phyloP scores from a whole-genome alignment of 768 basidiomycete species.

The Russula sp. region DNA sequence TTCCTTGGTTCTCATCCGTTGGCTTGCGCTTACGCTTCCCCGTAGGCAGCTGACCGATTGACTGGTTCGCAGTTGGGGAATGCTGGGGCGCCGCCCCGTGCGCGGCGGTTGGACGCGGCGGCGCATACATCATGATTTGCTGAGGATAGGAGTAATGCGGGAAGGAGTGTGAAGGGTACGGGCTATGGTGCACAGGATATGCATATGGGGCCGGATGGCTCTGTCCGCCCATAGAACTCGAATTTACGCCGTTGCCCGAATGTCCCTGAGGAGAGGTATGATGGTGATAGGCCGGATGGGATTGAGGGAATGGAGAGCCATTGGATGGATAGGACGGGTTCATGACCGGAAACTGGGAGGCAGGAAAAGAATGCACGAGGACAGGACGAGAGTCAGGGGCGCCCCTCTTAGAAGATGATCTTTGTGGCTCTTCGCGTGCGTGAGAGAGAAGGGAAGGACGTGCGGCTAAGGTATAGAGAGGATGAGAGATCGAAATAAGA shows the following conservation, averaged over 20 bases:
- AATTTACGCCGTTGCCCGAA: conserved; percentile 35
- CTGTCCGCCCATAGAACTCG: conserved; percentile 34
- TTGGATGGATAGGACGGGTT: conserved; percentile 64
- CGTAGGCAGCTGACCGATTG: conserved; percentile 25
- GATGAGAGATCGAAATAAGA: conserved; percentile 11
- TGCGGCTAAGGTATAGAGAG: conserved; percentile 7
- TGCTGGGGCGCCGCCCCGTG: conserved; percentile 33
- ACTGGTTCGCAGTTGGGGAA: conserved; percentile 31
- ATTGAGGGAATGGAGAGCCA: conserved; percentile 45
- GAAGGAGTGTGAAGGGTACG: conserved; percentile 39
- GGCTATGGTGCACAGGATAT: conserved; percentile 26
- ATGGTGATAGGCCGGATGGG: conserved; percentile 33
- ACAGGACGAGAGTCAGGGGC: conserved; percentile 36
- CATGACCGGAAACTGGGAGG: conserved; percentile 51
- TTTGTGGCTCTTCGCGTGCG: conserved; percentile 30
- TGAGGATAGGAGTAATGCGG: conserved; percentile 40
- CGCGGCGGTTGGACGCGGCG: conserved; percentile 35
- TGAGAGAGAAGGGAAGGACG: conserved; percentile 29
- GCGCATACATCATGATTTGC: conserved; percentile 66
- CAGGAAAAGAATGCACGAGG: conserved; percentile 49
- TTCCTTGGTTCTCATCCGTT: conserved; percentile 17
- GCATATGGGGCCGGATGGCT: conserved; percentile 49
- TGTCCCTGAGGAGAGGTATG: conserved; percentile 33
- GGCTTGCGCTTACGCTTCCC: conserved; percentile 61
- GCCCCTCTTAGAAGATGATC: conserved; percentile 22